A percentile compares a stretch with the other conserved stretches of the same genome.
phyloP scores from a whole-genome alignment of 2,329 filamentous ascomycete species.

The Alternaria arbusti region DNA sequence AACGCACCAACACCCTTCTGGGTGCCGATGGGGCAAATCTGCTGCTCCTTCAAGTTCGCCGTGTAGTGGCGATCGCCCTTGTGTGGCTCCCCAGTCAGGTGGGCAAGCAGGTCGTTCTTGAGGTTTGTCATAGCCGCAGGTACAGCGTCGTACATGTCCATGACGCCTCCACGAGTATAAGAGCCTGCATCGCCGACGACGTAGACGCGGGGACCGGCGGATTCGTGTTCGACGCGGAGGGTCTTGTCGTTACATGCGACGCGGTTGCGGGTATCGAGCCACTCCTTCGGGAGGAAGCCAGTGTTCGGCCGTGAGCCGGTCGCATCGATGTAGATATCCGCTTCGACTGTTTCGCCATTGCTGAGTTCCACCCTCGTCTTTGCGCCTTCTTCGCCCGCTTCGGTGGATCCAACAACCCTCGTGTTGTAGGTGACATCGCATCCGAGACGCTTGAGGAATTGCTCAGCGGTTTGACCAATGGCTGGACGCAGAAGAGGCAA shows the following conservation, averaged over 20 bases:
- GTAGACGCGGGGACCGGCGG: constrained; percentile 54
- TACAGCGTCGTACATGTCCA: constrained; percentile 52
- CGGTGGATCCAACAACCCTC: constrained; percentile 38
- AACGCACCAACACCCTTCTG: constrained; percentile 48
- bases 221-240: constrained; percentile 54
- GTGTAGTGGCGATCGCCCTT: constrained; percentile 41
- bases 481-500: constrained; percentile 52
- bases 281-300: constrained; percentile 58
- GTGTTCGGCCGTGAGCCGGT: constrained; percentile 61
- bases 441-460: constrained; percentile 55
- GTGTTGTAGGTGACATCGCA: constrained; percentile 54
- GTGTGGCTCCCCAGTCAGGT: constrained; percentile 31
- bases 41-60: constrained; percentile 42
- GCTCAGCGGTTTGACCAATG: constrained; percentile 55
- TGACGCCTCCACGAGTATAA: constrained; percentile 53
- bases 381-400: constrained; percentile 40
- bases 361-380: constrained; percentile 52
- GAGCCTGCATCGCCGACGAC: constrained; percentile 57
- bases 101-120: constrained; percentile 53
- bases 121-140: constrained; percentile 56
- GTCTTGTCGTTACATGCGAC: constrained; percentile 58
- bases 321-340: constrained; percentile 62
- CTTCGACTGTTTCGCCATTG: constrained; percentile 57
- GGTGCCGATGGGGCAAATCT: constrained; percentile 46
- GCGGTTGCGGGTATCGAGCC: constrained; percentile 57